Evolutionary conservation across 2,329 filamentous ascomycete species (phyloP), one percentile per base, ranked within the genome.

Genomic region (Clarireedia monteithiana): DNA sequence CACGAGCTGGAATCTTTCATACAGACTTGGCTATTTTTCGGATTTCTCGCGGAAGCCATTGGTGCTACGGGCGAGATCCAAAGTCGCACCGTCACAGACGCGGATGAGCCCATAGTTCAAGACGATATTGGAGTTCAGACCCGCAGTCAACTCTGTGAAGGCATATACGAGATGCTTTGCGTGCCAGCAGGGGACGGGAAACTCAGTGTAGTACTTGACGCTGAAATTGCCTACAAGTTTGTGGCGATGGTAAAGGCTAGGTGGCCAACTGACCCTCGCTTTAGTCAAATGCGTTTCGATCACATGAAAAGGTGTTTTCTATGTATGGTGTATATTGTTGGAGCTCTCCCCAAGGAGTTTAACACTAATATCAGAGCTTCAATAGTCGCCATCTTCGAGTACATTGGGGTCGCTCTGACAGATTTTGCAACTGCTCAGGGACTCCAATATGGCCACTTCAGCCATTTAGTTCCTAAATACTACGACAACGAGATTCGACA

Each of bases 21-120:
- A 14, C 69, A 71, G 51, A 69, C 65, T 6, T 71, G 69, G 68
- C 59, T 72, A 6, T 70, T 64, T 50, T 69, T 71, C 56, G 69
- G 70, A 0, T 57, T 68, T 4, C 30, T 68, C 15, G 61, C 66
- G 5, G 69, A 72, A 51, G 61, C 68, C 27, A 39, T 69, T 3
- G 61, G 64, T 9, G 53, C 30, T 5, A 63, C 60, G 45, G 15
- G 42, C 15, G 30, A 20, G 42, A 20, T 12, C 9, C 20, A 23
- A 23, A 23, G 20, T 20, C n/a, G 15, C 14, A 10, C 26, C 20
- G 17, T 15, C 3, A 14, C 15, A 15, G 26, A 23, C 5, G 5
- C 7, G 6, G 42, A 27, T 15, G 12, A 20, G 10, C 30, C 15
- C 26, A 15, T 6, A 23, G 17, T 6, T 6, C 10, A 23, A 46